These are phyloP conservation scores for Ilyonectria destructans DNA, from an alignment of 2,329 filamentous ascomycete species.

Conservation along the genomic window DNA sequence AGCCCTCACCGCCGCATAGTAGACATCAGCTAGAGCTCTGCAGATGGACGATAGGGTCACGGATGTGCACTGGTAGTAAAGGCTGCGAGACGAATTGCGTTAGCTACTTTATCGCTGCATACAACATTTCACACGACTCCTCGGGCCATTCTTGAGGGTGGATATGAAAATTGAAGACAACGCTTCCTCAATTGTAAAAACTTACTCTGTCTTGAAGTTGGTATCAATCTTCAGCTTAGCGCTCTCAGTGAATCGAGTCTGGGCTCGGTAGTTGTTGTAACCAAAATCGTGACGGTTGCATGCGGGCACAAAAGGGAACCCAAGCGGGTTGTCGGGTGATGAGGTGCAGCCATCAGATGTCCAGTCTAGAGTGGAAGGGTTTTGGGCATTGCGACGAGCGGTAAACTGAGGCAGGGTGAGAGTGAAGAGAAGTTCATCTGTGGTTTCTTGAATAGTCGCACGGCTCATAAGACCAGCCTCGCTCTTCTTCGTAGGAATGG, in stretches of 20 bases:
- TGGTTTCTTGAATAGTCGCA: conserved; percentile 40
- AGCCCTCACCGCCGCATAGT: conserved; percentile 56
- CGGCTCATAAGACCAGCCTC: conserved; percentile 1
- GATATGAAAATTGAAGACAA: neutral
- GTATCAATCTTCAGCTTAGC: conserved; percentile 62
- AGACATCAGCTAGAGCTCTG: conserved; percentile 54
- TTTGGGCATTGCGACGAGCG: conserved; percentile 54
- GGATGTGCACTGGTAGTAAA: conserved; percentile 29
- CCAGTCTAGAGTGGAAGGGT: conserved; percentile 60
- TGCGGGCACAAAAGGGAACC: conserved; percentile 59
- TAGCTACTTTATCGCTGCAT: neutral
- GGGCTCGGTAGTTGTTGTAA: conserved; percentile 67
- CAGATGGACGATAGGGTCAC: conserved; percentile 26
- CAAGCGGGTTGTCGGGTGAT: conserved; percentile 60
- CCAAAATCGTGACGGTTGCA: conserved; percentile 72
- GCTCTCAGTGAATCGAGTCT: conserved; percentile 61
- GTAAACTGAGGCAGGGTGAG: conserved; percentile 60
- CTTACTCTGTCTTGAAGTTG: conserved; percentile 63
- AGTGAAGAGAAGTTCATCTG: conserved; percentile 64
- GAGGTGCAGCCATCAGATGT: conserved; percentile 59
- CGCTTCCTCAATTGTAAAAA: too few relatives aligned
- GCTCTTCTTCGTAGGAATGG: conserved; percentile 1
- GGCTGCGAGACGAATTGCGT: neutral
- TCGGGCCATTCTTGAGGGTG: neutral
- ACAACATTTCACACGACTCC: neutral